phyloP scores from a whole-genome alignment of 2,329 filamentous ascomycete species.

The Fusarium illudens region DNA sequence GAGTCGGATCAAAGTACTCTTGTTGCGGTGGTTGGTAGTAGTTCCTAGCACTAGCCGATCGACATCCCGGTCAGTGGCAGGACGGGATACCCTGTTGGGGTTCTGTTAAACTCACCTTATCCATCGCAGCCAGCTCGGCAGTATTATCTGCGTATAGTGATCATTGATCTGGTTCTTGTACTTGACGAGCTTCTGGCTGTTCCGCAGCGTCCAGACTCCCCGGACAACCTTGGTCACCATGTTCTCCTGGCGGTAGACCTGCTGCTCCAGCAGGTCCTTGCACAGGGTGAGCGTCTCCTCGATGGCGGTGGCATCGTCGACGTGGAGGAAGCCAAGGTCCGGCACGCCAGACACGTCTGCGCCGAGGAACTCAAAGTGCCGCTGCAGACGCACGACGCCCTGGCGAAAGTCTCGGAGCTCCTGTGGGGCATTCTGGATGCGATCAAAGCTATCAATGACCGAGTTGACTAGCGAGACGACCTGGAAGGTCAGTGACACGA shows the following conservation, averaged over 20 bases:
- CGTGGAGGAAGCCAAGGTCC: neutral
- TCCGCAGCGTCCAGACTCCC: neutral
- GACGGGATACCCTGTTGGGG: neutral
- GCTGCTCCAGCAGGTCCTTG: neutral
- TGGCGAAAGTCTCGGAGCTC: conserved; percentile 17
- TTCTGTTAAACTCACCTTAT: neutral
- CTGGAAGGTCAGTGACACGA: conserved; percentile 6
- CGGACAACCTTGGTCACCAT: neutral
- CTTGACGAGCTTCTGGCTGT: conserved; percentile 3
- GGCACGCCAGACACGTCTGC: neutral
- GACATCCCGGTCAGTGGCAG: neutral
- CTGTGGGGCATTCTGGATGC: conserved; percentile 14
- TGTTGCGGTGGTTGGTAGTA: no score
- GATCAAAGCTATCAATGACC: conserved; percentile 14
- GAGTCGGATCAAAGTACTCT: neutral
- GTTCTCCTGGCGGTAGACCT: neutral
- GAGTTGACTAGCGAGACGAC: conserved; percentile 11
- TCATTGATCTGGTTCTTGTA: conserved; percentile 8
- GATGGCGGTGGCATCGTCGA: neutral
- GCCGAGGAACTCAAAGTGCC: conserved; percentile 9
- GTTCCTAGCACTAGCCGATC: neutral
- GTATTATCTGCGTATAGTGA: conserved; percentile 3
- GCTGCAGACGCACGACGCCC: conserved; percentile 9
- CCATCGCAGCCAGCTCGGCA: neutral
- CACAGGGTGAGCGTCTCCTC: conserved; percentile 2